phyloP scores from a whole-genome alignment of 2,329 filamentous ascomycete genomes.

The Paramyrothecium sp. region DNA sequence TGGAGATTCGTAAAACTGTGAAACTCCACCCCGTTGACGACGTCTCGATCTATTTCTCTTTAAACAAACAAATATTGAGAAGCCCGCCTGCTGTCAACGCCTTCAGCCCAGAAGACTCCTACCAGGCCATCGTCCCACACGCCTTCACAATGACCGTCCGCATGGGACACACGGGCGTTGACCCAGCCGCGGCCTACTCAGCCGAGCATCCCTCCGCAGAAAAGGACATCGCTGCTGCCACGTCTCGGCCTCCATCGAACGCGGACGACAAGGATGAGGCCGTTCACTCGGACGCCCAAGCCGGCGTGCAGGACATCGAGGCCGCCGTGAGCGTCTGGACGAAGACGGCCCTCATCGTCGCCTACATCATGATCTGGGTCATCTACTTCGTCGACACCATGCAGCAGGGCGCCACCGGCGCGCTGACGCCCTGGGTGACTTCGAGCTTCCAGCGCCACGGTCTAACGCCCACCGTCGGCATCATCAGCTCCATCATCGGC shows the following conservation, averaged over 20 bases:
- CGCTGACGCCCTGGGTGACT: constrained; percentile 43
- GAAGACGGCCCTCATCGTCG: constrained; percentile 31
- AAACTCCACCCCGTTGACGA: no score
- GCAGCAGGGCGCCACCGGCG: constrained; percentile 33
- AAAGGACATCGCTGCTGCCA: not conserved
- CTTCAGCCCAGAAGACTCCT: no score
- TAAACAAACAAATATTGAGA: no score
- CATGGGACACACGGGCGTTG: not conserved
- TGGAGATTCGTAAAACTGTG: no score
- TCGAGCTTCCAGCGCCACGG: constrained; percentile 27
- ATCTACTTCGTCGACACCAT: constrained; percentile 47
- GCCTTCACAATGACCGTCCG: no score
- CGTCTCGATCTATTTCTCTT: no score
- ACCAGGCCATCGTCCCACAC: no score
- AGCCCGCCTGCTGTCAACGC: no score
- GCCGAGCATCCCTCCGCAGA: not conserved
- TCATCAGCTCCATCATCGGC: constrained; percentile 36
- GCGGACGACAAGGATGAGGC: not conserved
- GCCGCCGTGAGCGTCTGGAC: constrained; percentile 39
- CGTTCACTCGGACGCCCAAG: constrained; percentile 19
- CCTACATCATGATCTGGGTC: constrained; percentile 42
- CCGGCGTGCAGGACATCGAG: constrained; percentile 37
- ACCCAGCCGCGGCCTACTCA: not conserved
- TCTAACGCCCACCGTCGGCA: constrained; percentile 40
- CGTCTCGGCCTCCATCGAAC: not conserved